Base-by-base conservation (phyloP, 1,139 yeast genomes). In the Protomyces macrosporus region DNA sequence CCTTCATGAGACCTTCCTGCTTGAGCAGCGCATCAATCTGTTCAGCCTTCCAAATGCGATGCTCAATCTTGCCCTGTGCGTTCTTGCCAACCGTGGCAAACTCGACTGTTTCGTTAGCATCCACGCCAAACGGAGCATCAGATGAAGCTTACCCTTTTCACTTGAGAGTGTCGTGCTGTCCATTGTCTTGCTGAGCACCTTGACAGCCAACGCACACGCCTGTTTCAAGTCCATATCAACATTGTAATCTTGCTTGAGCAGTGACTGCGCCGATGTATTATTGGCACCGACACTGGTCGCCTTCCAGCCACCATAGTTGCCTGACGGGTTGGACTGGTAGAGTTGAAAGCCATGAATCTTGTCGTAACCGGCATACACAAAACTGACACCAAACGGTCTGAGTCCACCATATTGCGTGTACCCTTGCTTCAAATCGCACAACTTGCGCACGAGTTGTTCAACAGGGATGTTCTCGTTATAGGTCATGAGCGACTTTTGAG, bases 251-350 rank as follows among this genome's bases (percentile, higher is more conserved):
- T 91, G 96, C 77, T 93, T 95, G 73, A 95, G 81, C 69, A 95
- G 79, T 0, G 98, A 91, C 77, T 95, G 98, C 1, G 98, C 97
- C 53, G 97, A 91, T 4, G 96, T 84, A 69, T 90, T 91, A 77
- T 93, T 95, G 65, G 98, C 97, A 51, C 99, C 99, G 68, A 93
- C 93, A 71, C 91, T 84, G 52, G 97, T 91, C 54, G 98, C 98
- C 76, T 88, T 90, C 99, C 99, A 95, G 35, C 98, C 98, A 45
- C 95, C 85, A 75, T 90, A 95, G 77, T 95, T 95, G 45, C 99
- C 99, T 0, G 96, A 88, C 12, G 99, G 99, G 74, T 95, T 93
- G 30, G 96, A 88, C 23, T 97, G 91, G 77, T 87, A 95, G 70
- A 95, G 81, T 76, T 95, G 98, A 79, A 87, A 93, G 58, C 91